Conservation (phyloP, 179 eudicot species). For the Patellifolia procumbens region DNA sequence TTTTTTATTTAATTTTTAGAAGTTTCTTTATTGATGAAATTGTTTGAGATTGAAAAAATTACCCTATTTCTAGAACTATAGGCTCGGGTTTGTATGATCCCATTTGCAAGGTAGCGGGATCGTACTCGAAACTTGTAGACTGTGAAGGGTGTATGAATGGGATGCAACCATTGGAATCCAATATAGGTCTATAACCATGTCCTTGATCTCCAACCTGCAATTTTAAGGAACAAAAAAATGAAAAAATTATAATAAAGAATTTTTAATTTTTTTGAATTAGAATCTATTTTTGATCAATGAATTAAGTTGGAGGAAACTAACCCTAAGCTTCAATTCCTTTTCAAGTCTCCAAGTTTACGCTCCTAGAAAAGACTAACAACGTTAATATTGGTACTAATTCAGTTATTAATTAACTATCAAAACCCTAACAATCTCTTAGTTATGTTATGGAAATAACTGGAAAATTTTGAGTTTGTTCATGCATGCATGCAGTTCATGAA, state of each 20-base stretch:
- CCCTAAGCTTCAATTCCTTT: slow-evolving; percentile 88
- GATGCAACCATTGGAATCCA: slow-evolving; percentile 39
- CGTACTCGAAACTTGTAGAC: slow-evolving; percentile 37
- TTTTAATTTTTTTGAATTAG: background rate
- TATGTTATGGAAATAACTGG: too few species aligned
- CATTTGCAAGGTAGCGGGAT: slow-evolving; percentile 55
- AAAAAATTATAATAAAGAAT: background rate
- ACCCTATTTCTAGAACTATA: slow-evolving; percentile 43
- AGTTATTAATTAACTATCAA: background rate
- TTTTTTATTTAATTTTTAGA: background rate
- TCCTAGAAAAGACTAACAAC: slow-evolving; percentile 43
- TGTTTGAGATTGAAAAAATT: background rate
- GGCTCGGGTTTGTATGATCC: slow-evolving; percentile 46
- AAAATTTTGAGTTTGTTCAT: too few species aligned
- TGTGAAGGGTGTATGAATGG: slow-evolving; percentile 31
- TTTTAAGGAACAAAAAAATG: background rate
- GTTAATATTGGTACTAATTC: background rate
- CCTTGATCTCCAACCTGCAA: slow-evolving; percentile 37
- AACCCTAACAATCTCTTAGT: too few species aligned
- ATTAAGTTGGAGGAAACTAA: slow-evolving; percentile 37
- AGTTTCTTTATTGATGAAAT: background rate
- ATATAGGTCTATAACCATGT: slow-evolving; percentile 41
- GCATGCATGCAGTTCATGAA: background rate
- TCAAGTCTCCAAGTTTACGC: slow-evolving; percentile 85
- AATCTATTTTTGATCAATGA: background rate